Base-by-base conservation (phyloP, 2,329 filamentous ascomycete species). In the Didymella segeticola region DNA sequence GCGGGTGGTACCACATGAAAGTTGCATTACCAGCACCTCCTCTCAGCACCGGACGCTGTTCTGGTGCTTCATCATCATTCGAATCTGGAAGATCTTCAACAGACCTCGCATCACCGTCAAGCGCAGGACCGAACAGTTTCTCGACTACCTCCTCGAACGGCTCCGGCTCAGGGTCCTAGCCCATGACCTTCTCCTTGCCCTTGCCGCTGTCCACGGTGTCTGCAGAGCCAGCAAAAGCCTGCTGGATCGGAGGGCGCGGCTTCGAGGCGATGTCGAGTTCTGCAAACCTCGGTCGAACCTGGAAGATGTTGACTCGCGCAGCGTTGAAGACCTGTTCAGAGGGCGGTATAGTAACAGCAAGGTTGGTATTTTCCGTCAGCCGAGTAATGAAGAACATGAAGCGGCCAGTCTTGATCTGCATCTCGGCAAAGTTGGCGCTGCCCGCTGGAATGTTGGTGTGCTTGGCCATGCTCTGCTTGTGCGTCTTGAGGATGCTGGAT, bases 401-500 rank as follows among this genome's bases (percentile, higher is more conserved):
- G 54, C 84, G 83, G 37, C 85, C 80, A 49, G 89, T 88, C 75
- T 91, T 93, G 77, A 93, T 86, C 74, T 92, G 89, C 79, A 93
- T 88, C 65, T 91, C 82, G 39, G 86, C 86, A 66, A 93, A 93
- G 74, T 92, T 89, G 75, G 91, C 90, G 4, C 88, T 87, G 60
- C 89, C 90, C 47, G 89, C 87, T n/a, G 89, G 89, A 22, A 89
- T 89, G 42, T 89, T 89, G 1, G 89, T 92, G 74, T 90, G 91
- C 64, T 89, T 86, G 50, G 80, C 79, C 74, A 84, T 82, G 43
- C 77, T 86, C 78, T 98, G 93, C 80, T 98, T 99, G 80, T 98
- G 97, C 54, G 93, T 93, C 79, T 99, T 99, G 78, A 99, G 89
- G 70, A 99, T 97, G 75, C 96, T 98, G 58, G 89, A 95, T 70